These are phyloP conservation scores for Albophoma yamanashiensis DNA, from an alignment of 2,329 filamentous ascomycete species.

Conservation along the genomic window DNA sequence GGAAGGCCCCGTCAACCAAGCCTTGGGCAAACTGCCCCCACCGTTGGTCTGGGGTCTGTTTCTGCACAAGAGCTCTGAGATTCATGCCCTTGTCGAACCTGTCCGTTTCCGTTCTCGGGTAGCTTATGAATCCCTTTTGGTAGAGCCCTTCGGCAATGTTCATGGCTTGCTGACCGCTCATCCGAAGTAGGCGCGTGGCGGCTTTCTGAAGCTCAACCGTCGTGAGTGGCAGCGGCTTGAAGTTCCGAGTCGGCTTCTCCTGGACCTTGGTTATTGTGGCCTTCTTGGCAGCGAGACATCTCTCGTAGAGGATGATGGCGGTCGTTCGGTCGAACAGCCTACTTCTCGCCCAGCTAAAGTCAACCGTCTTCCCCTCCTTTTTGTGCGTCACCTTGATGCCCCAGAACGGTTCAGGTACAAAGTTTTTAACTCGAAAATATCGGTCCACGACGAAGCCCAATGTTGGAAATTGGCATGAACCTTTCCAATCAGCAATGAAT, in stretches of 20 bases:
- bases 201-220: constrained; percentile 96
- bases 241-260: constrained; percentile 87
- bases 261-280: constrained; percentile 78
- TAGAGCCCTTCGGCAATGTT: constrained; percentile 77
- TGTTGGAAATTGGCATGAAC: constrained; percentile 92
- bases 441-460: constrained; percentile 94
- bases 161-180: constrained; percentile 90
- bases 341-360: constrained; percentile 72
- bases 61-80: constrained; percentile 66
- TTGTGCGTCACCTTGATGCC: constrained; percentile 74
- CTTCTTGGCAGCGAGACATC: constrained; percentile 64
- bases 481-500: constrained; percentile 26
- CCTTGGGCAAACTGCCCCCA: constrained; percentile 78
- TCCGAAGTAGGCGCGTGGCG: constrained; percentile 77
- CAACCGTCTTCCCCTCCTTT: constrained; percentile 67
- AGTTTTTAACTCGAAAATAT: constrained; percentile 89
- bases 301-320: constrained; percentile 73
- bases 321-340: constrained; percentile 82
- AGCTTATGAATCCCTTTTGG: constrained; percentile 92
- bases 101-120: constrained; percentile 94
- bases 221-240: constrained; percentile 85
- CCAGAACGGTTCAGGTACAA: constrained; percentile 90
- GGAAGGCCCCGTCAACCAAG: constrained; percentile 66
- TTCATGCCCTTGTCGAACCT: constrained; percentile 89
- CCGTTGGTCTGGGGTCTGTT: constrained; percentile 63